Base-by-base conservation (phyloP, 2,329 filamentous ascomycete species). In the Westerdykella ornata region DNA sequence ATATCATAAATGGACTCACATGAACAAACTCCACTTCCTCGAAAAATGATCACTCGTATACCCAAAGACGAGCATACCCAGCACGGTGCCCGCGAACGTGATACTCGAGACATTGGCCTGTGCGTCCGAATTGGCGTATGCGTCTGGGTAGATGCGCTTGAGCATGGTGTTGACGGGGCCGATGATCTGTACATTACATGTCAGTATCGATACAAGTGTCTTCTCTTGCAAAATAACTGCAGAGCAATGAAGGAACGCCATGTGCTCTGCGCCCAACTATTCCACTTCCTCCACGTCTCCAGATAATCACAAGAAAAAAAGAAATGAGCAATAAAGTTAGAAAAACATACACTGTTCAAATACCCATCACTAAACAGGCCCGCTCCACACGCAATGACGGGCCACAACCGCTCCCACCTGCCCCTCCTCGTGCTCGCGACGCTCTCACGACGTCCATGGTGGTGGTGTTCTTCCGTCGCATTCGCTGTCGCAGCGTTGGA, bases 321-420 rank as follows among this genome's bases (percentile, higher is more conserved):
- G n/a, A 14, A 31, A 3, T 3, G 16, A 13, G 33, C 40, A 40
- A 38, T 37, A 46, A 41, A 44, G 41, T 22, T 26, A 42, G 22
- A 35, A 14, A 34, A 14, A 45, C 54, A 68, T 52, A 88, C 85
- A 57, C 86, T 88, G 68, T 94, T 94, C 60, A 95, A 78, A 65
- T 95, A 95, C 13, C 89, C 89, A 65, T 95, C 89, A 17, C 84
- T 88, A 67, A 95, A 95, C 2, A 95, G 74, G 56, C 89, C 89
- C 38, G 88, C 85, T 49, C 89, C 89, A 59, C 88, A 94, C 33
- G 88, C 88, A 53, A 95, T 82, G 1, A 88, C 84, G 12, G 88
- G 87, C 75, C 78, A 81, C 14, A 76, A 69, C 36, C 77, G 71
- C 48, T 67, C 64, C 64, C 61, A 66, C 47, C 45, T 49, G 3